Conservation (phyloP, 148 eudicot genomes). For the Dysphania ambrosioides region DNA sequence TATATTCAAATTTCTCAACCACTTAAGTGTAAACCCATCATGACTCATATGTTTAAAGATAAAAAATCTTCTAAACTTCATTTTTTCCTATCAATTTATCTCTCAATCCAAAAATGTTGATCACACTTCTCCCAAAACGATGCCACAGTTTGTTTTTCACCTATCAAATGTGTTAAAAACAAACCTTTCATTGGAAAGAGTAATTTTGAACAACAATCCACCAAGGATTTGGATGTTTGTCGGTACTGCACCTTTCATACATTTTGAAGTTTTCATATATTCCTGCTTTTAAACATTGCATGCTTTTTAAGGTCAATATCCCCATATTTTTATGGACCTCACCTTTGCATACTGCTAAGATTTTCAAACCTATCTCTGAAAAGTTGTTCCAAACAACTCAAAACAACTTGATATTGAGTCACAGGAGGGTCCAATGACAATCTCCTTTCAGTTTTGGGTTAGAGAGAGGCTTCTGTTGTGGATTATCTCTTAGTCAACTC, state of each 20-base stretch:
- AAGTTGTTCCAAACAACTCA: too few relatives aligned
- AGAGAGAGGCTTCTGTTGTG: too few relatives aligned
- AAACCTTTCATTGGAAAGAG: background rate
- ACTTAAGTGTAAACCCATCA: too few relatives aligned
- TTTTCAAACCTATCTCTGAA: too few relatives aligned
- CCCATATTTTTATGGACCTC: background rate
- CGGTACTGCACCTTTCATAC: background rate
- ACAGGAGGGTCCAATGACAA: too few relatives aligned
- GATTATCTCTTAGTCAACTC: too few relatives aligned
- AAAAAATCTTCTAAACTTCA: background rate
- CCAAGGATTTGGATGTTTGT: background rate
- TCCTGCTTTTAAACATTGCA: background rate
- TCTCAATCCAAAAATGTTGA: background rate
- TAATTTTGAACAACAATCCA: background rate
- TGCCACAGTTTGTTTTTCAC: background rate
- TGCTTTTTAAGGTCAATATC: background rate
- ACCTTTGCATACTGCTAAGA: too few relatives aligned
- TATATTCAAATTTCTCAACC: background rate
- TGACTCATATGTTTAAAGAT: too few relatives aligned
- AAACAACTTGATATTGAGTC: too few relatives aligned
- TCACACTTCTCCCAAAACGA: background rate
- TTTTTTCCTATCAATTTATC: background rate
- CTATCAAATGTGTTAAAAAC: background rate
- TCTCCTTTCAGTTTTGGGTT: too few relatives aligned
- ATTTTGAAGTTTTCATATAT: too few relatives aligned